Base-by-base conservation (phyloP, 1,139 yeast species). In the Pneumocystis canis region DNA sequence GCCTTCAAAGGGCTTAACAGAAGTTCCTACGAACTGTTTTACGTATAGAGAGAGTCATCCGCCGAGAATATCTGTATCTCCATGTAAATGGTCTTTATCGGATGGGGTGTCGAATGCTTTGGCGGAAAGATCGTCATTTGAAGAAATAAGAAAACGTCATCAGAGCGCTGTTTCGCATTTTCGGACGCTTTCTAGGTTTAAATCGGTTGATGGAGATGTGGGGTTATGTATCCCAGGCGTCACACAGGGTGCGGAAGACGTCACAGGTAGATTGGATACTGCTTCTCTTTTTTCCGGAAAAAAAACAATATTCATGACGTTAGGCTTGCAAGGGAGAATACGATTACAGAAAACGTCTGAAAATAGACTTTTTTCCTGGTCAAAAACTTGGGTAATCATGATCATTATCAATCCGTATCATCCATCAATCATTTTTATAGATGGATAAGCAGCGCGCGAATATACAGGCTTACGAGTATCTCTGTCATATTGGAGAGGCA, bases 401-500 rank as follows among this genome's bases (percentile, higher is more conserved):
- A 11, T 20, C n/a, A n/a, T n/a, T n/a, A n/a, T n/a, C n/a, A 18
- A 28, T 31, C 18, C 18, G 37, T 58, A 66, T 68, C 72, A 14
- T 54, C 74, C 61, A 74, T 71, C 32, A 75, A 76, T 4, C 71
- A 31, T 67, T 73, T 56, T 69, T 72, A 73, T 74, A 78, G 73
- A 76, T 77, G 78, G 80, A 78, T 66, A 72, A 71, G 61, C 78
- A 77, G 66, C 72, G 80, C 7, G 73, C 76, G 65, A 74, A 74
- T 63, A 66, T 78, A 35, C 80, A 80, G 66, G 84, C 84, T 0
- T 88, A 89, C 69, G 96, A 89, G 70, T 92, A 89, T 71, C 78
- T 92, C 54, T 92, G 97, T 72, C 84, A 96, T 68, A 84, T 92
- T 39, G 83, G 84, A 57, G 96, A 95, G 69, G 89, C 94, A 31